phyloP scores from a whole-genome alignment of 2,329 filamentous ascomycete species.

The Pseudogymnoascus sp. region DNA sequence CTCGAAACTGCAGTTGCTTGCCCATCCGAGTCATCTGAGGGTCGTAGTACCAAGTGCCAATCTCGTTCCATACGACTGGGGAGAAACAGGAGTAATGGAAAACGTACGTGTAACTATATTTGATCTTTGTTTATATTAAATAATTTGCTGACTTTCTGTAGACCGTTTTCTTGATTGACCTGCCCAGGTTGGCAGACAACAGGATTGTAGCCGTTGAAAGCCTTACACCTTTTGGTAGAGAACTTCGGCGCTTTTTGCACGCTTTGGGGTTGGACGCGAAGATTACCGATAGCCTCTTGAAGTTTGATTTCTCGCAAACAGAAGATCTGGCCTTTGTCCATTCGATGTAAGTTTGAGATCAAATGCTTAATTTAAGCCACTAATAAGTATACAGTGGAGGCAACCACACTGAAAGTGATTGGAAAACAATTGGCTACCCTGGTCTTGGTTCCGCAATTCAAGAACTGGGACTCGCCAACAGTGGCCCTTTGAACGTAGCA shows the following conservation, averaged over 20 bases:
- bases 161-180: slow-evolving; percentile 86
- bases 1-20: slow-evolving; percentile 88
- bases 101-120: slow-evolving; percentile 49
- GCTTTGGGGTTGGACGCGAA: slow-evolving; percentile 58
- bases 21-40: slow-evolving; percentile 64
- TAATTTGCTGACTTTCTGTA: slow-evolving; percentile 27
- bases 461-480: slow-evolving; percentile 53
- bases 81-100: slow-evolving; percentile 69
- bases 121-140: neutral
- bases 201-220: slow-evolving; percentile 20
- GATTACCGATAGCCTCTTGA: slow-evolving; percentile 60
- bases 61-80: slow-evolving; percentile 81
- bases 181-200: slow-evolving; percentile 48
- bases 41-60: slow-evolving; percentile 86
- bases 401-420: slow-evolving; percentile 42
- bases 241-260: slow-evolving; percentile 63
- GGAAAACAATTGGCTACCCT: slow-evolving; percentile 59
- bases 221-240: slow-evolving; percentile 55
- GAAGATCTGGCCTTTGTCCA: slow-evolving; percentile 72
- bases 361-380: neutral
- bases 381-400: slow-evolving; percentile 40
- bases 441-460: slow-evolving; percentile 64
- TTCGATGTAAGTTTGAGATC: slow-evolving; percentile 58
- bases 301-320: slow-evolving; percentile 78
- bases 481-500: slow-evolving; percentile 58